These are phyloP conservation scores for Choricystis sp. DNA, from an alignment of 139 green algal genomes.

Conservation along the genomic window DNA sequence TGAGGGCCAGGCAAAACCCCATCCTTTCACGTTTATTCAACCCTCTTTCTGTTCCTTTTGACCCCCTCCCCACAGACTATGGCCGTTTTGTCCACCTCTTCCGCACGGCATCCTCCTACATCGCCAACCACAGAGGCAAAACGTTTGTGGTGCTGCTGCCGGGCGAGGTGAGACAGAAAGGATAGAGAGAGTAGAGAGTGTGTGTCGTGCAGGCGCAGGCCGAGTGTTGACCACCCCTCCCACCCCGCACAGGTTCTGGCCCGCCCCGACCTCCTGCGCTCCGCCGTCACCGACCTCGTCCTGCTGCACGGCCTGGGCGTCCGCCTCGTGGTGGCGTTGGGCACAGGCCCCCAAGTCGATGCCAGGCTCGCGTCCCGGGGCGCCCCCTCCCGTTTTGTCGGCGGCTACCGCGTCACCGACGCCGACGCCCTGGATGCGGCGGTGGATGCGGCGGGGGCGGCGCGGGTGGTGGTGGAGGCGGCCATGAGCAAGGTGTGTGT, in stretches of 20 bases:
- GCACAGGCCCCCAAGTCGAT: slow-evolving; percentile 35
- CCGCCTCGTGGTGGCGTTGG: slow-evolving; percentile 71
- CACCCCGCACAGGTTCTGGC: slow-evolving; percentile 9
- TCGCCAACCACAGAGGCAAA: slow-evolving; percentile 58
- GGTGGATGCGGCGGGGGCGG: slow-evolving; percentile 18
- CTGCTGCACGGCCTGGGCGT: slow-evolving; percentile 81
- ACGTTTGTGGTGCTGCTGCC: slow-evolving; percentile 86
- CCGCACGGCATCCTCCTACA: slow-evolving; percentile 69
- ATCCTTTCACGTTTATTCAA: no score
- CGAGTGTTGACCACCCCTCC: not conserved
- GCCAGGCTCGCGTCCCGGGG: slow-evolving; percentile 13
- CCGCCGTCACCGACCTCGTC: slow-evolving; percentile 50
- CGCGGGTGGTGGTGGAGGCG: slow-evolving; percentile 40
- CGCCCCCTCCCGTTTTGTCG: slow-evolving; percentile 27
- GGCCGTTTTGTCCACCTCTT: slow-evolving; percentile 44
- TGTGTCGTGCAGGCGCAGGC: slow-evolving; percentile 6
- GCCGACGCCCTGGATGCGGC: slow-evolving; percentile 10
- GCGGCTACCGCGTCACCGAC: slow-evolving; percentile 71
- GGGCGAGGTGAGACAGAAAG: slow-evolving; percentile 41
- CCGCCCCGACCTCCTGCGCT: slow-evolving; percentile 12
- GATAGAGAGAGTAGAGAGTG: slow-evolving; percentile 6
- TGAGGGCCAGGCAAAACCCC: no score
- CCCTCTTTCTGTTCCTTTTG: not conserved
- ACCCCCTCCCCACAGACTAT: not conserved
- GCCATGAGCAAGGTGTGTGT: slow-evolving; percentile 46